Evolutionary conservation across 345 rosid species (phyloP), one percentile per base, ranked within the genome.

Genomic region (Acer saccharum): DNA sequence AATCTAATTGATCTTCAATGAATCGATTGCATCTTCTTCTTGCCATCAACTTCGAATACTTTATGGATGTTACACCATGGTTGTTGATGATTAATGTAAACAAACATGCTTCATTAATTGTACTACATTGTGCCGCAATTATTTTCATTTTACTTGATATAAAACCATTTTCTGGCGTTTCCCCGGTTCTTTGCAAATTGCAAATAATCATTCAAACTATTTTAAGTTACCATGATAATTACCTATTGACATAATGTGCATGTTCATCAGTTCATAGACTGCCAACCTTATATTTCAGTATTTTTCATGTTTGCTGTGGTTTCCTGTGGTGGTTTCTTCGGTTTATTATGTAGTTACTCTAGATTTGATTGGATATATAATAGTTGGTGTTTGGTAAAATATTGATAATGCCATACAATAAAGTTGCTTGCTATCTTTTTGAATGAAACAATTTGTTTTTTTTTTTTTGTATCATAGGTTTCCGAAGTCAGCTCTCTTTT

Each of bases 401-500:
- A 14, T 39, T 62, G 55, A 41, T 11, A 17, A 46, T 20, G 4
- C 23, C n/a, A n/a, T 61, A 41, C n/a, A 21, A 16, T 61, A 61
- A 21, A 20, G 44, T 75, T 44, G 17, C 52, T 50, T 21, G 35
- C 50, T 10, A n/a, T 63, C 1, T 64, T 67, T 6, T 43, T 23
- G 23, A 43, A 48, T 82, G 44, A 20, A 55, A 54, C 65, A 21
- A 63, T 25, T 74, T 23, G 73, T 76, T 63, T 4, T 41, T 29
- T 29, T 29, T 29, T 78, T 75, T 58, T 77, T 50, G 74, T 63
- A 71, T 73, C 80, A 70, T 81, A 95, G 99, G 99, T 95, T 79
- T 87, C 98, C 17, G 99, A 93, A 89, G 93, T 95, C 54, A 89
- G 97, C 78, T 88, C 95, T 52, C 83, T 87, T 66, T 80, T 95